A percentile compares a stretch with the other conserved stretches of the same genome.
Conservation (phyloP, 1,139 yeast species). For the Candida albicans region DNA sequence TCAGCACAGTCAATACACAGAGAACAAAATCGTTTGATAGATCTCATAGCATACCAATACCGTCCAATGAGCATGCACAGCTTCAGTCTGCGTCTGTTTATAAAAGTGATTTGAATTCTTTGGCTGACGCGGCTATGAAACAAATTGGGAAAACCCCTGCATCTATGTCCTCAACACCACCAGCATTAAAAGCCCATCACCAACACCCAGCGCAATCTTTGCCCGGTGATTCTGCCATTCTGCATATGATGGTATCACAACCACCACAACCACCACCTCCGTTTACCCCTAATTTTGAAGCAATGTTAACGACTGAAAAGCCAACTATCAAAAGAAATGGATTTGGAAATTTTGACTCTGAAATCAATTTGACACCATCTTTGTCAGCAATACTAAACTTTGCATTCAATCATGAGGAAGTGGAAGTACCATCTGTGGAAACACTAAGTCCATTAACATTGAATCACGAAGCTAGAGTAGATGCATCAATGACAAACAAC, state of each 20-base stretch:
- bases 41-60: conserved; percentile 1
- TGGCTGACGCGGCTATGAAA: conserved; percentile 34
- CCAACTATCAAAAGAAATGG: neutral
- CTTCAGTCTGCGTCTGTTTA: neutral
- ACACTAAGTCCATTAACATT: conserved; percentile 36
- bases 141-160: conserved; percentile 25
- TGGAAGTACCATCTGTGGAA: conserved; percentile 16
- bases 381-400: conserved; percentile 43
- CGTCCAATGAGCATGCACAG: neutral
- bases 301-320: neutral
- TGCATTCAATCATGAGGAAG: conserved; percentile 42
- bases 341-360: conserved; percentile 9
- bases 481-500: conserved; percentile 1
- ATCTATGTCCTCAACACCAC: conserved; percentile 3
- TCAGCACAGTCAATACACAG: neutral
- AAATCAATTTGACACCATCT: conserved; percentile 39
- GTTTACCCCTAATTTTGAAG: conserved; percentile 4
- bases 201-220: neutral
- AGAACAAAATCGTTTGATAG: neutral
- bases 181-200: neutral
- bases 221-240: neutral
- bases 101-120: conserved; percentile 22
- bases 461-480: conserved; percentile 4
- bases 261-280: neutral
- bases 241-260: neutral